Evolutionary conservation across 2,329 filamentous ascomycete species (phyloP), one percentile per base, ranked within the genome.

Genomic region (Colletotrichum sansevieriae): DNA sequence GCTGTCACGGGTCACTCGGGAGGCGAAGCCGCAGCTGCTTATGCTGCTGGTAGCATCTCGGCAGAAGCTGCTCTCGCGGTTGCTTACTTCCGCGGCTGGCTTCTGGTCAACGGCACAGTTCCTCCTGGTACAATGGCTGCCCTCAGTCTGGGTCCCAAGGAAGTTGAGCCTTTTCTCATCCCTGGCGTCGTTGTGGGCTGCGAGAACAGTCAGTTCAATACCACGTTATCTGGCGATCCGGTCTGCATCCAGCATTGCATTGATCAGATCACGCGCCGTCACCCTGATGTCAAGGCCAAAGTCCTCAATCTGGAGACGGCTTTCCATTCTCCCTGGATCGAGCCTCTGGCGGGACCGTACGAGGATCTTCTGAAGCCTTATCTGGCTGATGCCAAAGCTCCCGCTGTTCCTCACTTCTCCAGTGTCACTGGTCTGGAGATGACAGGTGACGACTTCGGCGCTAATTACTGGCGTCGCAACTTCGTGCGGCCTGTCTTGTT

Each of bases 1-100:
- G 77, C 75, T 1, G 78, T 81, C 0, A 76, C 83, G 3, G 83
- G 83, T 0, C 83, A 85, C 65, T 82, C 80, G 0, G 77, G 74
- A 2, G 83, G 83, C 1, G 83, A 84, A 66, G 82, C 84, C 39
- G 82, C 78, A 0, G 83, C 82, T 1, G 82, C 82, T 0, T 84
- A 84, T 54, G 80, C 81, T 0, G 75, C 78, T 0, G 80, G 82
- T 1, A 66, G 72, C 1, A 65, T 84, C 4, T 74, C 78, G 0
- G 71, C 75, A 1, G 66, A 75, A 15, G 77, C 78, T 4, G 81
- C 82, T 8, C 79, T 83, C 56, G 74, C 73, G 2, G 72, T 77
- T 0, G 80, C 82, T 0, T 84, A 80, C 65, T 78, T 79, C 52
- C 78, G 83, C 10, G 83, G 83, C 1, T 58, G 72, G 6, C 35